A percentile compares a stretch with the other conserved stretches of the same genome.
Evolutionary conservation across 2,329 filamentous ascomycete genomes (phyloP).

Genomic region (Botryotinia narcissicola): DNA sequence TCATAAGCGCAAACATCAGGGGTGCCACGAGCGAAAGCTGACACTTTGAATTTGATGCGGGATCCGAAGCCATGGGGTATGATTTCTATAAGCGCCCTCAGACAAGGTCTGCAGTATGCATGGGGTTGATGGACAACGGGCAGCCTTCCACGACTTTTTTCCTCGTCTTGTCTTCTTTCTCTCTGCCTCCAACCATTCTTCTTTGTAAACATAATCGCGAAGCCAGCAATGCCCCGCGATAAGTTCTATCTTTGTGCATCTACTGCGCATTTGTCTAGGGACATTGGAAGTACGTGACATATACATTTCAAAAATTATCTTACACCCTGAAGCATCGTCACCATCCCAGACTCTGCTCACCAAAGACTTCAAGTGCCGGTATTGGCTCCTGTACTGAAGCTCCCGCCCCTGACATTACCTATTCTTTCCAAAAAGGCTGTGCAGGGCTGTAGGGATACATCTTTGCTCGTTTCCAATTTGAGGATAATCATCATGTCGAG

Average conservation of each 20-base stretch:
- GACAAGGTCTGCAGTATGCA: constrained; percentile 21
- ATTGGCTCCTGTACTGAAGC: constrained; percentile 32
- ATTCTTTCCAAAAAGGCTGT: constrained; percentile 37
- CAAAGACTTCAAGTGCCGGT: constrained; percentile 28
- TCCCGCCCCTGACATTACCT: constrained; percentile 30
- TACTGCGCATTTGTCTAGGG: constrained; percentile 32
- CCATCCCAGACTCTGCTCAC: constrained; percentile 25
- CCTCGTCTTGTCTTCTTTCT: constrained; percentile 13
- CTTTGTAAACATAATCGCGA: constrained; percentile 30
- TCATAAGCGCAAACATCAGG: constrained; percentile 22
- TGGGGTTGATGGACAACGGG: constrained; percentile 19
- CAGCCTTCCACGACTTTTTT: constrained; percentile 15
- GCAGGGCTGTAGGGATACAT: constrained; percentile 33
- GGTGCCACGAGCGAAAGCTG: constrained; percentile 22
- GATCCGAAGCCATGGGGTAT: constrained; percentile 20
- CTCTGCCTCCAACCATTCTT: constrained; percentile 24
- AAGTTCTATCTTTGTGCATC: constrained; percentile 37
- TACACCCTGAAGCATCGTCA: constrained; percentile 18
- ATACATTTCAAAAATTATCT: constrained; percentile 28
- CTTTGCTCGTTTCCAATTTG: constrained; percentile 33
- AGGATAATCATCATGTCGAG: constrained; percentile 37
- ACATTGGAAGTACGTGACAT: constrained; percentile 30
- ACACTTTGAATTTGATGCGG: constrained; percentile 19
- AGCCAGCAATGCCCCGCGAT: constrained; percentile 37
- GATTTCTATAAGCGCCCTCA: constrained; percentile 22